A percentile compares a stretch with the other conserved stretches of the same genome.
phyloP scores from a whole-genome alignment of 2,329 filamentous ascomycete species.

The Trematosphaeria pertusa region DNA sequence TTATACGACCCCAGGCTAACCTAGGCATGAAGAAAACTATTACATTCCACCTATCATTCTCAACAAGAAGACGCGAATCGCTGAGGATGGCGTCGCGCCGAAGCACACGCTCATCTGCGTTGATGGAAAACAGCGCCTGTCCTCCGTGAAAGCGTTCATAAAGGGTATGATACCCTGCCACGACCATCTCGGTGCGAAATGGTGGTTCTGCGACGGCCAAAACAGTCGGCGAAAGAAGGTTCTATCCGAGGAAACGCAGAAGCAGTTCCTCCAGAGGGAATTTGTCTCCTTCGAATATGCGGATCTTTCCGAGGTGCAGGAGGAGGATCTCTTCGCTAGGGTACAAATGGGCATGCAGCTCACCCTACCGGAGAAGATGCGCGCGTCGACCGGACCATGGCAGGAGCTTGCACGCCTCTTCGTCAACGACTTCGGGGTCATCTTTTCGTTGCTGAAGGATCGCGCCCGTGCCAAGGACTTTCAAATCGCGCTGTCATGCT shows the following conservation, averaged over 20 bases:
- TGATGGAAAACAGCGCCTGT: slow-evolving; percentile 58
- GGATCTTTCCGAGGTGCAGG: slow-evolving; percentile 49
- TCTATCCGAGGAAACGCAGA: slow-evolving; percentile 44
- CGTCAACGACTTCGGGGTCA: slow-evolving; percentile 50
- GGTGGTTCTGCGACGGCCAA: slow-evolving; percentile 39
- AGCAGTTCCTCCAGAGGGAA: slow-evolving; percentile 48
- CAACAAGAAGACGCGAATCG: slow-evolving; percentile 40
- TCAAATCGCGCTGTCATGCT: slow-evolving; percentile 42
- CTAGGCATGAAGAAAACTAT: slow-evolving; percentile 39
- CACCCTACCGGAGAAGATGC: slow-evolving; percentile 55
- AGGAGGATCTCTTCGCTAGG: slow-evolving; percentile 57
- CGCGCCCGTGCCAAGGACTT: slow-evolving; percentile 41
- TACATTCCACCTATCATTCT: slow-evolving; percentile 59
- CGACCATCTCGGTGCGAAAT: slow-evolving; percentile 51
- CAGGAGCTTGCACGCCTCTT: slow-evolving; percentile 53
- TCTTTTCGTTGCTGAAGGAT: slow-evolving; percentile 44
- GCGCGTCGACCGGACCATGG: slow-evolving; percentile 55
- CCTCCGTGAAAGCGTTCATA: slow-evolving; percentile 55
- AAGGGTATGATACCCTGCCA: slow-evolving; percentile 53
- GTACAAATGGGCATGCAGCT: slow-evolving; percentile 57
- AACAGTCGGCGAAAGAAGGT: slow-evolving; percentile 32
- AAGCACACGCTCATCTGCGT: slow-evolving; percentile 49
- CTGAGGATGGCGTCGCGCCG: slow-evolving; percentile 17
- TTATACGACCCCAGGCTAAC: not conserved
- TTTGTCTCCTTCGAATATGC: slow-evolving; percentile 55